These are phyloP conservation scores for Daldinia bambusicola DNA, from an alignment of 495 filamentous ascomycete genomes.

Conservation along the genomic window DNA sequence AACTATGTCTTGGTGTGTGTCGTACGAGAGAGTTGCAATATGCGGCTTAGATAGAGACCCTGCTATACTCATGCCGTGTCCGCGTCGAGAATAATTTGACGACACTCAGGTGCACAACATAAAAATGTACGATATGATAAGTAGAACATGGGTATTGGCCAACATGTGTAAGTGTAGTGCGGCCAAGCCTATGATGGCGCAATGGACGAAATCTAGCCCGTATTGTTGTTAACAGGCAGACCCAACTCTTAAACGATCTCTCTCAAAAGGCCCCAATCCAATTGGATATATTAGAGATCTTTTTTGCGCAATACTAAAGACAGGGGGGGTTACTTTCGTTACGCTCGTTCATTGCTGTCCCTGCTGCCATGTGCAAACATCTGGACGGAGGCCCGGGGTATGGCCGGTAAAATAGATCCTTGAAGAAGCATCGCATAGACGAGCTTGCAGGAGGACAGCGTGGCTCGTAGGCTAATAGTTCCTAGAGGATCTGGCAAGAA, in stretches of 20 bases:
- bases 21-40: constrained; percentile 26
- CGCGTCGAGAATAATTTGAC: constrained; percentile 25
- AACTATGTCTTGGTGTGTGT: constrained; percentile 31
- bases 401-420: constrained; percentile 41
- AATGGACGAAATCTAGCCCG: constrained; percentile 21
- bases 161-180: constrained; percentile 11
- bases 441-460: constrained; percentile 20
- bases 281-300: constrained; percentile 13
- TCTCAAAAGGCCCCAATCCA: not conserved
- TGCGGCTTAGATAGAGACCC: constrained; percentile 17
- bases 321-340: constrained; percentile 7
- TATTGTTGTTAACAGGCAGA: not conserved
- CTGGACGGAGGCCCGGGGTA: constrained; percentile 29
- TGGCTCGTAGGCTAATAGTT: constrained; percentile 43
- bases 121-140: constrained; percentile 30
- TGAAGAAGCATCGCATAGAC: constrained; percentile 34
- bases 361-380: constrained; percentile 44
- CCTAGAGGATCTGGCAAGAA: constrained; percentile 11
- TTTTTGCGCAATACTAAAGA: constrained; percentile 16
- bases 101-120: constrained; percentile 31
- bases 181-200: constrained; percentile 20
- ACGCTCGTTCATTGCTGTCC: constrained; percentile 27
- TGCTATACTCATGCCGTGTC: constrained; percentile 30
- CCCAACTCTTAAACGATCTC: too few species aligned
- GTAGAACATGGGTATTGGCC: constrained; percentile 24